phyloP scores from a whole-genome alignment of 768 basidiomycete genomes.

The Tulasnella sp. region DNA sequence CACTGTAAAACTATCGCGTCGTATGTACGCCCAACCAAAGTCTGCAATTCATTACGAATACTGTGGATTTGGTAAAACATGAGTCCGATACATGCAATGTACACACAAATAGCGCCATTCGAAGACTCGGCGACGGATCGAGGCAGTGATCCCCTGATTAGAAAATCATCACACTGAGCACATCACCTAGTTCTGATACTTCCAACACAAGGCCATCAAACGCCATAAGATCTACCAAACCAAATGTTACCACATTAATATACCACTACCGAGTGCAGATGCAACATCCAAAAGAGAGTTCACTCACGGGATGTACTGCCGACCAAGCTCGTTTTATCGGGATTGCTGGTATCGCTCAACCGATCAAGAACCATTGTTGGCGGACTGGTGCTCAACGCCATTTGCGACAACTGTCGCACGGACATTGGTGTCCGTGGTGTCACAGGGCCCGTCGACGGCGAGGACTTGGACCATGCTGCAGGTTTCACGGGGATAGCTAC shows the following conservation, averaged over 20 bases:
- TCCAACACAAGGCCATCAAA: slow-evolving; percentile 76
- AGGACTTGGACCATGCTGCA: not conserved
- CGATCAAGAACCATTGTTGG: slow-evolving; percentile 28
- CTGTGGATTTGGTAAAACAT: too few species aligned
- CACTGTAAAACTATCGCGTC: too few species aligned
- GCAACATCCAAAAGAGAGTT: not conserved
- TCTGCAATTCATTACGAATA: too few species aligned
- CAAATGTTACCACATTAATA: slow-evolving; percentile 14
- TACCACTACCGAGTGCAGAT: not conserved
- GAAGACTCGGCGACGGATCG: not conserved
- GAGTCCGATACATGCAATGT: not conserved
- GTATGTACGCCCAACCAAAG: too few species aligned
- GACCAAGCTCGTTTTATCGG: not conserved
- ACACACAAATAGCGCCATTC: not conserved
- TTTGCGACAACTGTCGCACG: not conserved
- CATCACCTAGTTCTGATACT: slow-evolving; percentile 64
- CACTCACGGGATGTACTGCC: slow-evolving; percentile 45
- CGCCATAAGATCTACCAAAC: slow-evolving; percentile 43
- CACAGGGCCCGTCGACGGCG: not conserved
- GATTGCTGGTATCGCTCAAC: not conserved
- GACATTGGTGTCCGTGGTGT: not conserved
- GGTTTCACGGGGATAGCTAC: not conserved
- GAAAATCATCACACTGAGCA: slow-evolving; percentile 45
- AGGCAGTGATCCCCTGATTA: slow-evolving; percentile 12
- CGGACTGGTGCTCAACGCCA: not conserved